These are phyloP conservation scores for Linderina pennispora DNA, from an alignment of 192 early-diverging fungal genomes.

Conservation along the genomic window DNA sequence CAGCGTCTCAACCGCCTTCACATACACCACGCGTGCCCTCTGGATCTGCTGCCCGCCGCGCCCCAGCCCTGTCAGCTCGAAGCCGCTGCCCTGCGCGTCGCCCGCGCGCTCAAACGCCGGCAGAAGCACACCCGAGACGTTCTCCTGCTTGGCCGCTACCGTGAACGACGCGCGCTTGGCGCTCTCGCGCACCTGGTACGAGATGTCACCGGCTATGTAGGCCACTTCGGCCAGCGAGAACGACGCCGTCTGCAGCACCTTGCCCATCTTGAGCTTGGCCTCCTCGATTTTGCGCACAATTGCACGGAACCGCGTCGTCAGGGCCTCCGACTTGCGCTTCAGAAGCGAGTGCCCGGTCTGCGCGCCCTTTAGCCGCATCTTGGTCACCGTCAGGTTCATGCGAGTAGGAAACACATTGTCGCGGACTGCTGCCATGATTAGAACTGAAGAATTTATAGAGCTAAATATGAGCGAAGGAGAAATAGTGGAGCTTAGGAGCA, in stretches of 20 bases:
- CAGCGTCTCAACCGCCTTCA: slow-evolving; percentile 89
- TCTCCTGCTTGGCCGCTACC: slow-evolving; percentile 90
- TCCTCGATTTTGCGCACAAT: slow-evolving; percentile 98
- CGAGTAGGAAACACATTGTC: slow-evolving; percentile 94
- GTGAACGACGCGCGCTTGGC: slow-evolving; percentile 88
- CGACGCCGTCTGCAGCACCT: slow-evolving; percentile 95
- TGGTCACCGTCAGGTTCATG: slow-evolving; percentile 96
- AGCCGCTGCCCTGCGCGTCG: slow-evolving; percentile 74
- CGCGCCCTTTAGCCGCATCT: slow-evolving; percentile 93
- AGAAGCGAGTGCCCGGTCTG: slow-evolving; percentile 96
- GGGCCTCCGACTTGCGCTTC: slow-evolving; percentile 96
- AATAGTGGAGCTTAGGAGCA: not conserved
- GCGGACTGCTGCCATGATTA: slow-evolving; percentile 62
- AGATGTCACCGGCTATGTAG: slow-evolving; percentile 96
- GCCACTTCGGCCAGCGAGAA: slow-evolving; percentile 98
- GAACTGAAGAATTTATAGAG: not conserved
- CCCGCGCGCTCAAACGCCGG: slow-evolving; percentile 78
- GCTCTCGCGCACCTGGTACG: slow-evolving; percentile 94
- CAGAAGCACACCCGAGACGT: slow-evolving; percentile 95
- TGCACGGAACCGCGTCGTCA: slow-evolving; percentile 89
- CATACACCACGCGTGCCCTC: slow-evolving; percentile 90
- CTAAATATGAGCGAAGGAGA: not conserved
- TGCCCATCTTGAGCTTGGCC: slow-evolving; percentile 98
- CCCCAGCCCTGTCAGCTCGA: slow-evolving; percentile 96
- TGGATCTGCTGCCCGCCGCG: slow-evolving; percentile 97